phyloP scores from a whole-genome alignment of 2,329 filamentous ascomycete species.

The Ceratocystis colombiana region DNA sequence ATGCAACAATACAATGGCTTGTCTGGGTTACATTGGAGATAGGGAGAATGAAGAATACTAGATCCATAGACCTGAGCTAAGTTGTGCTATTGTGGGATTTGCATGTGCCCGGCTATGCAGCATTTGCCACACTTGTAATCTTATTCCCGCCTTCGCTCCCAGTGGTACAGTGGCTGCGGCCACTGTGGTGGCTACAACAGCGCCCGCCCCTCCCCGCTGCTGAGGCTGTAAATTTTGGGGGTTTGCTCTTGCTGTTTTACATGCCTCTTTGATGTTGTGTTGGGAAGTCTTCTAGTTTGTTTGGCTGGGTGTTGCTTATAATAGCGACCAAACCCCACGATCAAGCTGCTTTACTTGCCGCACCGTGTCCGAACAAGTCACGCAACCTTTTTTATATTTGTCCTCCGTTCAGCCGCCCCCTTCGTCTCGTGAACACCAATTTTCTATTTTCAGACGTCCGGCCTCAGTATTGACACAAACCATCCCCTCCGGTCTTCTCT shows the following conservation, averaged over 20 bases:
- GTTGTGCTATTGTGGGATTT: neutral
- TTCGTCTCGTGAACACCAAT: too few relatives aligned
- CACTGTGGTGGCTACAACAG: neutral
- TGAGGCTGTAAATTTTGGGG: neutral
- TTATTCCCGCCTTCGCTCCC: neutral
- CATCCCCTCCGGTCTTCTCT: too few relatives aligned
- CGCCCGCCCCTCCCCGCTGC: neutral
- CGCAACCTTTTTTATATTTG: too few relatives aligned
- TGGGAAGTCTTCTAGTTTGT: neutral
- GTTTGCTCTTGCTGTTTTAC: neutral
- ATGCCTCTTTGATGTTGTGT: neutral
- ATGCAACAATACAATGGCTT: conserved; percentile 1
- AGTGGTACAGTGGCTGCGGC: neutral
- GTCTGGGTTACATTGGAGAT: neutral
- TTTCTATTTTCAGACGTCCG: too few relatives aligned
- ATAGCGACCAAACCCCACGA: too few relatives aligned
- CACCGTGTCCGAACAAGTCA: too few relatives aligned
- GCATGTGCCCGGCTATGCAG: neutral
- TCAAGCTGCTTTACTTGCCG: too few relatives aligned
- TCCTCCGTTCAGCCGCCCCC: too few relatives aligned
- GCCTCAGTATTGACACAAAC: too few relatives aligned
- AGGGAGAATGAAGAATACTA: neutral
- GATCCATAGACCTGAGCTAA: too few relatives aligned
- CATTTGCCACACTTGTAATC: conserved; percentile 1
- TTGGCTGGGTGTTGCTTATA: too few relatives aligned